Conservation (phyloP, 345 rosid species). For the Rhodamnia rubescens region DNA sequence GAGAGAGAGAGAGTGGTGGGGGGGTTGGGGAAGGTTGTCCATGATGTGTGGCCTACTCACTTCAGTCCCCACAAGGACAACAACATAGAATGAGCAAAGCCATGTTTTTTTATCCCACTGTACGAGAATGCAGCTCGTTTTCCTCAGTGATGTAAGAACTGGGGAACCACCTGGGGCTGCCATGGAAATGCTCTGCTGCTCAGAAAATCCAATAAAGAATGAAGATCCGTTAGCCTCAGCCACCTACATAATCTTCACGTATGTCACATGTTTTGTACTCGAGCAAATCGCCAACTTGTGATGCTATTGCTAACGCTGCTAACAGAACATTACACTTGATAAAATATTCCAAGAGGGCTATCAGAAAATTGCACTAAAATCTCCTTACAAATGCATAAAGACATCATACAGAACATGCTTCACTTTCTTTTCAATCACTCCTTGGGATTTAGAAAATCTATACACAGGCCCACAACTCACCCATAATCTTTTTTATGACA, state of each 20-base stretch:
- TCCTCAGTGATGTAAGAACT: conserved; percentile 21
- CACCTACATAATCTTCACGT: conserved; percentile 32
- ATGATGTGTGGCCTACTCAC: background rate
- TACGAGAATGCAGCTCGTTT: background rate
- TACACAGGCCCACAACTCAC: background rate
- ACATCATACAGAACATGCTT: background rate
- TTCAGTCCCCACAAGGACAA: background rate
- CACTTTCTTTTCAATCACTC: background rate
- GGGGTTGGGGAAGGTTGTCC: background rate
- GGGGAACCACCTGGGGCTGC: background rate
- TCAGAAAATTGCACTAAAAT: background rate
- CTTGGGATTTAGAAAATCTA: background rate
- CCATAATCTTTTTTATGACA: background rate
- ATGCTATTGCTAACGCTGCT: background rate
- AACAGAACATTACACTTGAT: background rate
- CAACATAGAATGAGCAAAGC: background rate
- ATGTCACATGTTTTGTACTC: conserved; percentile 11
- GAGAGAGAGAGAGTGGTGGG: background rate
- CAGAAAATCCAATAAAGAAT: background rate
- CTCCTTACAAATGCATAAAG: background rate
- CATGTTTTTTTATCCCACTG: background rate
- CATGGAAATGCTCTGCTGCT: background rate
- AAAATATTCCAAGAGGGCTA: background rate
- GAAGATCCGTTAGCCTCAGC: conserved; percentile 15
- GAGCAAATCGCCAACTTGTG: background rate